These are phyloP conservation scores for Hortiboletus flavorubellus DNA, from an alignment of 768 basidiomycete genomes.

Conservation along the genomic window DNA sequence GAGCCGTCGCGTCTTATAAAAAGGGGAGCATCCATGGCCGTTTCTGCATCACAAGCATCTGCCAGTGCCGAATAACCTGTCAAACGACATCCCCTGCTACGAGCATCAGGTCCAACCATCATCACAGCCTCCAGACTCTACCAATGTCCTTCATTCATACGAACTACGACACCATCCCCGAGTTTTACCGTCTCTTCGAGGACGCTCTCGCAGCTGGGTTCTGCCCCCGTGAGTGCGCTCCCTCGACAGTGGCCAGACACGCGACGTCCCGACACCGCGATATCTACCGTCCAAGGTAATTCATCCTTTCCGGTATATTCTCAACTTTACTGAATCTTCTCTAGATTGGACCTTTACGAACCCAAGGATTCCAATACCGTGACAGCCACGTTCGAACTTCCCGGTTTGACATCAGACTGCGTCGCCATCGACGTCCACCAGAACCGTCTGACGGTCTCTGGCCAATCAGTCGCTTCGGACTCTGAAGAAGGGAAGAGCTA, in stretches of 20 bases:
- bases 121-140: background rate
- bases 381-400: constrained; percentile 54
- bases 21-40: background rate
- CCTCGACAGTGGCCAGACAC: background rate
- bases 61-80: background rate
- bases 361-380: constrained; percentile 39
- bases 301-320: background rate
- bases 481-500: constrained; percentile 37
- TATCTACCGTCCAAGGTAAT: constrained; percentile 23
- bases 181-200: constrained; percentile 8
- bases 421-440: constrained; percentile 47
- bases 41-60: background rate
- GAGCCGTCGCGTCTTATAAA: constrained; percentile 1
- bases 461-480: constrained; percentile 34
- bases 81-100: background rate
- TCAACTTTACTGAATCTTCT: background rate
- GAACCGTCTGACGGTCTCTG: constrained; percentile 46
- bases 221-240: background rate
- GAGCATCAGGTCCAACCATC: background rate
- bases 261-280: background rate
- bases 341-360: constrained; percentile 48
- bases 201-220: constrained; percentile 23
- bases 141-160: constrained; percentile 3
- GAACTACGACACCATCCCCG: constrained; percentile 3
- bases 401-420: constrained; percentile 49